phyloP scores from a whole-genome alignment of 177 flowering plant species.

The Vitis hybrid region DNA sequence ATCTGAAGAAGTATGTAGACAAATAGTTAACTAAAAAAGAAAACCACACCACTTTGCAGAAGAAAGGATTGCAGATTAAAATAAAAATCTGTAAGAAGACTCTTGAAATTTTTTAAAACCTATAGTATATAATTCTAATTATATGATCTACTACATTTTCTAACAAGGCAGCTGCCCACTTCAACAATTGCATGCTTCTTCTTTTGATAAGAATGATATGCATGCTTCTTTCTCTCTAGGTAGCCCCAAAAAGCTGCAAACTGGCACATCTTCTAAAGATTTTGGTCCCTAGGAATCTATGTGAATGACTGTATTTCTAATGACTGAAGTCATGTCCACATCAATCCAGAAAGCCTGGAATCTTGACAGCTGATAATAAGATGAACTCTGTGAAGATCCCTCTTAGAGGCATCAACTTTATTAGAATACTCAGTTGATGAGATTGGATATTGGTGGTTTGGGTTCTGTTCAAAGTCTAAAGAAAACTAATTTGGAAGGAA shows the following conservation, averaged over 20 bases:
- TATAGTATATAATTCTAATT: not conserved
- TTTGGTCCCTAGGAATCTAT: not conserved
- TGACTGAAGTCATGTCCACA: not conserved
- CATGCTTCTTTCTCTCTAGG: constrained; percentile 1
- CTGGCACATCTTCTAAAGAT: not conserved
- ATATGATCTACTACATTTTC: not conserved
- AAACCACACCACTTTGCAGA: not conserved
- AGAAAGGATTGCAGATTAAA: not conserved
- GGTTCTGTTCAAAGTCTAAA: not conserved
- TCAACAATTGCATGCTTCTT: too few relatives aligned
- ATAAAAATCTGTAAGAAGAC: not conserved
- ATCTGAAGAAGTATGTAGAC: not conserved
- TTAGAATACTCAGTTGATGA: not conserved
- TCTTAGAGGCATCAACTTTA: not conserved
- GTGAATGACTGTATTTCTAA: not conserved
- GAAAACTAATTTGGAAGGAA: not conserved
- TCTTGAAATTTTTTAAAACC: not conserved
- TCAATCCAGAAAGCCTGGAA: not conserved
- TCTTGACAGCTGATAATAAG: not conserved
- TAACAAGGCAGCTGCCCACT: not conserved
- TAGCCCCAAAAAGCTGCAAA: not conserved
- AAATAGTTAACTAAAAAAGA: not conserved
- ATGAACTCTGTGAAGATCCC: not conserved
- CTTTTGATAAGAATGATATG: not conserved
- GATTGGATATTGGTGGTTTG: not conserved